Evolutionary conservation across 78 protist species (phyloP).

Genomic region (Dictyostelium discoideum): dicty_2.7 NC_007089.4:938001-938500

Average conservation of each 20-base stretch:
- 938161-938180: conserved; percentile 13
- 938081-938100: conserved; percentile 64
- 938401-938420: not conserved
- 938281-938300: conserved; percentile 44
- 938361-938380: conserved; percentile 81
- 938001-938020: conserved; percentile 62
- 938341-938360: conserved; percentile 81
- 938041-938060: conserved; percentile 15
- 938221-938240: conserved; percentile 53
- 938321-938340: conserved; percentile 67
- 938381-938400: conserved; percentile 64
- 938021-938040: conserved; percentile 35
- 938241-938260: conserved; percentile 73
- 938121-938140: conserved; percentile 78
- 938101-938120: conserved; percentile 25
- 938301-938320: conserved; percentile 4
- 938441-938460: conserved; percentile 71
- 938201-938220: conserved; percentile 35
- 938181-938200: conserved; percentile 69
- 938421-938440: conserved; percentile 44
- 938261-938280: conserved; percentile 47
- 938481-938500: conserved; percentile 74
- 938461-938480: conserved; percentile 72
- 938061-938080: conserved; percentile 44
- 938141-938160: conserved; percentile 11